phyloP scores from a whole-genome alignment of 2,329 filamentous ascomycete genomes.

The Exophiala sp. region DNA sequence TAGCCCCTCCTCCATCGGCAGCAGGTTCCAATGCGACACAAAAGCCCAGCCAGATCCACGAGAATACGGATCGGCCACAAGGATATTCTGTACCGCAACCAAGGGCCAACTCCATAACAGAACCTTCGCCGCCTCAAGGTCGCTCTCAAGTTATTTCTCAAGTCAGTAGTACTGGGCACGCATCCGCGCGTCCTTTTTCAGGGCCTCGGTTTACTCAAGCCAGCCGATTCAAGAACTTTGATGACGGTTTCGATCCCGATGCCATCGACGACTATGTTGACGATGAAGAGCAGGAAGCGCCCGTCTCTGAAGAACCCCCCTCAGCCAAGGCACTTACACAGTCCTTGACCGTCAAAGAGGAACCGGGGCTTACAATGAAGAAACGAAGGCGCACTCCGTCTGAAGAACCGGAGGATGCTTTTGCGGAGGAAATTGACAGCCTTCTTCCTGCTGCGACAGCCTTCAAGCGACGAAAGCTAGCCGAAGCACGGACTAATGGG shows the following conservation, averaged over 20 bases:
- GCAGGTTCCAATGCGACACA: slow-evolving; percentile 13
- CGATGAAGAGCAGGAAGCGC: slow-evolving; percentile 15
- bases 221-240: slow-evolving; percentile 67
- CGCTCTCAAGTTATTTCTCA: slow-evolving; percentile 8
- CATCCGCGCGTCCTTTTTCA: slow-evolving; percentile 34
- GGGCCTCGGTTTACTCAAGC: slow-evolving; percentile 23
- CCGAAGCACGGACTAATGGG: slow-evolving; percentile 44
- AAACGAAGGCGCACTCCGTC: slow-evolving; percentile 31
- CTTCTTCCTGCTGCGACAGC: slow-evolving; percentile 71
- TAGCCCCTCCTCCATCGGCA: slow-evolving; percentile 19
- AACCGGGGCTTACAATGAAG: slow-evolving; percentile 27
- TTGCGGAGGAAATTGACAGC: slow-evolving; percentile 57
- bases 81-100: slow-evolving; percentile 32
- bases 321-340: slow-evolving; percentile 1
- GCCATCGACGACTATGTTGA: slow-evolving; percentile 23
- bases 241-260: slow-evolving; percentile 49
- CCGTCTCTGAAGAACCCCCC: background rate
- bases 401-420: slow-evolving; percentile 31
- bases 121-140: slow-evolving; percentile 4
- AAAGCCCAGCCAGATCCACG: slow-evolving; percentile 26
- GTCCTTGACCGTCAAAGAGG: slow-evolving; percentile 22
- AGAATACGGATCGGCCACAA: slow-evolving; percentile 21
- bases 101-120: slow-evolving; percentile 23
- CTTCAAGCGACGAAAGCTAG: slow-evolving; percentile 70
- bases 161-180: slow-evolving; percentile 14